Evolutionary conservation across 495 filamentous ascomycete species (phyloP).

Genomic region (Achaetomiella virescens): DNA sequence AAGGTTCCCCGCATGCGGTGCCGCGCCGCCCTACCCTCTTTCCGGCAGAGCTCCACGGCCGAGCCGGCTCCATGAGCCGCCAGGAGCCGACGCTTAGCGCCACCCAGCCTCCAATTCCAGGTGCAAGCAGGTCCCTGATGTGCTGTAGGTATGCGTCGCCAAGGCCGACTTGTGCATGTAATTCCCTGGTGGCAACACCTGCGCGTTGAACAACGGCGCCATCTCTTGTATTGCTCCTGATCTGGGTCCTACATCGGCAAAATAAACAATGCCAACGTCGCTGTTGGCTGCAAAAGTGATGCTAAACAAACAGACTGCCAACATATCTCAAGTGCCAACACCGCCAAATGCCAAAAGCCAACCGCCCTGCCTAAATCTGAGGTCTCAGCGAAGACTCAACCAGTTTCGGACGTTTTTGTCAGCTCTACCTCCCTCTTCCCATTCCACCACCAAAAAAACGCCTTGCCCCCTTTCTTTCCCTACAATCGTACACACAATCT

Average conservation of each 20-base stretch:
- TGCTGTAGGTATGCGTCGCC: too few species aligned
- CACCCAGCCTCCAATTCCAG: neutral
- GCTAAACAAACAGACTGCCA: too few species aligned
- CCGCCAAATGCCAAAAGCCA: neutral
- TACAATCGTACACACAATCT: neutral
- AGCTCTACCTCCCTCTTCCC: neutral
- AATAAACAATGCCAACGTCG: too few species aligned
- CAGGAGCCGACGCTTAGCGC: conserved; percentile 1
- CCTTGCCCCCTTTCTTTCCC: neutral
- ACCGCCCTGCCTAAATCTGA: neutral
- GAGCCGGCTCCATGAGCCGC: conserved; percentile 8
- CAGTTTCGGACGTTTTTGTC: neutral
- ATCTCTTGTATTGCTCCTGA: too few species aligned
- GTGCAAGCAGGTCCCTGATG: too few species aligned
- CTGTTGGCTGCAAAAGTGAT: too few species aligned
- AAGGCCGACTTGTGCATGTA: too few species aligned
- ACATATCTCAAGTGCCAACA: neutral
- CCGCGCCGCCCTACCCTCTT: conserved; percentile 5
- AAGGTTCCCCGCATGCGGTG: conserved; percentile 13
- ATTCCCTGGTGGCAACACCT: too few species aligned
- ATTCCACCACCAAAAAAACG: neutral
- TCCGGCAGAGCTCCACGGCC: neutral
- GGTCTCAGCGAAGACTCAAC: neutral
- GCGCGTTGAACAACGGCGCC: too few species aligned
- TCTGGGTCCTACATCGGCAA: too few species aligned